phyloP scores from a whole-genome alignment of 805 yeast genomes.

The Barnettozyma siamensis region DNA sequence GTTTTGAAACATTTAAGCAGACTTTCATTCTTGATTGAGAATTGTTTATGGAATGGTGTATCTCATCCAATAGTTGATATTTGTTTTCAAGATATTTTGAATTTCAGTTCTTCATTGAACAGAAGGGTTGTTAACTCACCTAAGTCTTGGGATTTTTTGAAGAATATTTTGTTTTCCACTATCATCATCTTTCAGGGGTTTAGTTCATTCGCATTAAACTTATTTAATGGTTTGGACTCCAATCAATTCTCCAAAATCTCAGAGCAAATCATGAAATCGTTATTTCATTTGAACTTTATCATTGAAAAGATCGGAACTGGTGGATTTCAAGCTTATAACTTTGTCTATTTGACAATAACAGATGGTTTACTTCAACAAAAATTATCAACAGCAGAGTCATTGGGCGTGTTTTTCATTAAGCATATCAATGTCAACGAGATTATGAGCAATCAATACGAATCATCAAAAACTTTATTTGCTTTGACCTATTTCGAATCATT shows the following conservation, averaged over 20 bases:
- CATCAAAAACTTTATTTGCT: conserved; percentile 23
- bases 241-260: conserved; percentile 19
- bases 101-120: conserved; percentile 10
- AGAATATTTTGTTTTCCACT: conserved; percentile 40
- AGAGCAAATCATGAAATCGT: conserved; percentile 31
- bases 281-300: conserved; percentile 43
- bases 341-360: conserved; percentile 44
- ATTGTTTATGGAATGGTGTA: conserved; percentile 25
- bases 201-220: conserved; percentile 31
- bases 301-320: conserved; percentile 54
- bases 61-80: conserved; percentile 13
- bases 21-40: conserved; percentile 41
- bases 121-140: conserved; percentile 6
- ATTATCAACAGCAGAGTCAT: conserved; percentile 21
- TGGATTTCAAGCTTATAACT: conserved; percentile 59
- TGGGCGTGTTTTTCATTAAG: conserved; percentile 28
- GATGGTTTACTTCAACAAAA: conserved; percentile 34
- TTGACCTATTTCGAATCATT: conserved; percentile 30
- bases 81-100: conserved; percentile 12
- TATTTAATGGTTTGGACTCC: conserved; percentile 18
- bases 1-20: conserved; percentile 43
- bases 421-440: conserved; percentile 17
- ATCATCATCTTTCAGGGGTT: conserved; percentile 48
- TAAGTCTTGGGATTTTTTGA: conserved; percentile 34
- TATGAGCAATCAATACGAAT: conserved; percentile 21